Percentiles rank a stretch among this genome's conserved stretches.
Conservation (phyloP, 2,329 filamentous ascomycete species). For the Fusarium heterosporum region DNA sequence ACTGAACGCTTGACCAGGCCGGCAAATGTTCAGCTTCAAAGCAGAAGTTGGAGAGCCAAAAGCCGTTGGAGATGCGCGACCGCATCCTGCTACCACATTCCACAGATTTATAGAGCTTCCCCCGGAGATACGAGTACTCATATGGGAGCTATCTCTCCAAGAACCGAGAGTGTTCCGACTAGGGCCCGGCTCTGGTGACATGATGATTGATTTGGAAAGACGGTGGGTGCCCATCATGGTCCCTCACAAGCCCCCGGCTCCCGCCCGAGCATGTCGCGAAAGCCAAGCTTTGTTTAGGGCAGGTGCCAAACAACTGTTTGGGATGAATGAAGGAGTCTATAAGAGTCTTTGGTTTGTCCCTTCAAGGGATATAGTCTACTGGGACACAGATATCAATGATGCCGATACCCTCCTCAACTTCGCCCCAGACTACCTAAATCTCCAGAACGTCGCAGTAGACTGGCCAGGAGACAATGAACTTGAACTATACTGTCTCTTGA, state of each 20-base stretch:
- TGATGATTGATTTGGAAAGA: accelerated
- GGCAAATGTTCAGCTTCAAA: not conserved
- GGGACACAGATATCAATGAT: not conserved
- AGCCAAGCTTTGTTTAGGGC: not conserved
- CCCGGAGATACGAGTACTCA: not conserved
- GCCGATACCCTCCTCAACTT: accelerated
- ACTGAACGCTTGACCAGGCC: not conserved
- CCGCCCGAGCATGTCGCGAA: constrained; percentile 2
- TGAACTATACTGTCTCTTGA: not conserved
- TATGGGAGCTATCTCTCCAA: not conserved
- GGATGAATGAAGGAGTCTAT: not conserved
- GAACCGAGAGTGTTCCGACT: constrained; percentile 5
- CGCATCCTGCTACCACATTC: not conserved
- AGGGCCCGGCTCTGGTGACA: not conserved
- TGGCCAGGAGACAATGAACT: not conserved
- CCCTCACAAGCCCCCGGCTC: constrained; percentile 1
- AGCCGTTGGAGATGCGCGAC: not conserved
- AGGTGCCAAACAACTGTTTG: not conserved
- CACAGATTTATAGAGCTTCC: constrained; percentile 1
- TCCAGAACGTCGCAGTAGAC: not conserved
- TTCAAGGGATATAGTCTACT: constrained; percentile 13
- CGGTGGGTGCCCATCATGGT: not conserved
- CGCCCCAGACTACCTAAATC: not conserved
- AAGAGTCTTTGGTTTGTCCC: constrained; percentile 6
- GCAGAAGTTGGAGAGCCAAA: not conserved